Evolutionary conservation across 2,329 filamentous ascomycete species (phyloP).

Genomic region (Eurotiales sp.): DNA sequence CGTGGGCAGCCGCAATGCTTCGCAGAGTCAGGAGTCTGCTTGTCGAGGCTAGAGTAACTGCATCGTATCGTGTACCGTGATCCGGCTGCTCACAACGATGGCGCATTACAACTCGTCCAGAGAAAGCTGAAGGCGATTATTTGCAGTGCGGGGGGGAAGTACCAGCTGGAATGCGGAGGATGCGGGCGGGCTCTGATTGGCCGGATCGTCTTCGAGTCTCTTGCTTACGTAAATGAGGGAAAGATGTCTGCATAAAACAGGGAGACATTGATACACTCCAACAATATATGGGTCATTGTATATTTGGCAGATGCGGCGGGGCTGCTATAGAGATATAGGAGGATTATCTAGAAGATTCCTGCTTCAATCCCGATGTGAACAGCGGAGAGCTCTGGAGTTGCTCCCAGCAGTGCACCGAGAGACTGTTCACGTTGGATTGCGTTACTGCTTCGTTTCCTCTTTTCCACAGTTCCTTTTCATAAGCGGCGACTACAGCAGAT

Average conservation of each 20-base stretch:
- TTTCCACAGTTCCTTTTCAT: conserved; percentile 10
- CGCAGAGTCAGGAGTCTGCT: not conserved
- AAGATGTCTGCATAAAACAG: no score
- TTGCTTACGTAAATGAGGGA: no score
- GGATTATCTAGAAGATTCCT: no score
- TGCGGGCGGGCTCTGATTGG: not conserved
- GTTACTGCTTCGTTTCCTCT: conserved; percentile 13
- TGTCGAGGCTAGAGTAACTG: not conserved
- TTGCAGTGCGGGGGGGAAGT: not conserved
- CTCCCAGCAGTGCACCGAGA: conserved; percentile 10
- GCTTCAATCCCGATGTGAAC: conserved; percentile 11
- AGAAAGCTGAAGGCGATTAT: not conserved
- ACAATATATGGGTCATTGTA: no score
- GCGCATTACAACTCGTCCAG: not conserved
- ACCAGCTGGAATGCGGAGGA: conserved; percentile 5
- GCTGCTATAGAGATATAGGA: no score
- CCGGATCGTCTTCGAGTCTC: no score
- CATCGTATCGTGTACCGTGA: not conserved
- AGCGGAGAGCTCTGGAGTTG: conserved; percentile 12
- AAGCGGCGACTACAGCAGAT: conserved; percentile 1
- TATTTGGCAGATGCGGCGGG: no score
- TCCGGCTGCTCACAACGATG: no score
- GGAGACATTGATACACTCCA: no score
- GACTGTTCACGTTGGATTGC: conserved; percentile 8
- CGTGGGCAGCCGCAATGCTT: not conserved